These are phyloP conservation scores for Orbilia blumenaviensis DNA, from an alignment of 2,329 filamentous ascomycete genomes.

Conservation along the genomic window DNA sequence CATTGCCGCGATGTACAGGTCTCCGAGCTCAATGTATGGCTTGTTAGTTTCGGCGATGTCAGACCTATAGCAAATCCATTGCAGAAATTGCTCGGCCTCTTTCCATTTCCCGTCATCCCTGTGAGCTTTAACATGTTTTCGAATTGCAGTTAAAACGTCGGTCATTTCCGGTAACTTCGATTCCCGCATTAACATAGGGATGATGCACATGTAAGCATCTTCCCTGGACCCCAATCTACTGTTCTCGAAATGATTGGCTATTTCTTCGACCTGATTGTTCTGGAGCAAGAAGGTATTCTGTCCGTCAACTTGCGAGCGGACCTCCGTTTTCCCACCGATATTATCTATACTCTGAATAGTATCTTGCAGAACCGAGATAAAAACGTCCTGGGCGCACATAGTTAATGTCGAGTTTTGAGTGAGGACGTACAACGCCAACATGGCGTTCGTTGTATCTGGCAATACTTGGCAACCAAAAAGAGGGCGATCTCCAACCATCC, in stretches of 20 bases:
- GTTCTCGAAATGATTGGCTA: conserved; percentile 56
- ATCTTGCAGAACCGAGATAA: conserved; percentile 20
- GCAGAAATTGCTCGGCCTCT: background rate
- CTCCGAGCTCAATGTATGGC: background rate
- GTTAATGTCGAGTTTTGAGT: conserved; percentile 17
- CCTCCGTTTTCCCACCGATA: conserved; percentile 22
- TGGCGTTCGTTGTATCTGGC: background rate
- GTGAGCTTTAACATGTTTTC: background rate
- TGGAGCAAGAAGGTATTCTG: background rate
- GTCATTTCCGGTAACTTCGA: conserved; percentile 18
- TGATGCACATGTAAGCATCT: conserved; percentile 58
- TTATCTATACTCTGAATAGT: background rate
- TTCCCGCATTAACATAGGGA: conserved; percentile 56
- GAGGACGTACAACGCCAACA: background rate
- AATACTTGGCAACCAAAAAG: background rate
- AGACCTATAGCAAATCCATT: background rate
- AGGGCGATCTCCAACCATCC: background rate
- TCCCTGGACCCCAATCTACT: conserved; percentile 56
- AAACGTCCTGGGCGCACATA: conserved; percentile 48
- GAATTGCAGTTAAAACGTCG: background rate
- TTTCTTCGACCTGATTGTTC: conserved; percentile 22
- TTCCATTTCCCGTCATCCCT: background rate
- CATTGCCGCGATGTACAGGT: conserved; percentile 24
- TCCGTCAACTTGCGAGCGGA: background rate
- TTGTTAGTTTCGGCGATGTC: background rate